These are phyloP conservation scores for Strobilomyces confusus DNA, from an alignment of 768 basidiomycete genomes.

Conservation along the genomic window DNA sequence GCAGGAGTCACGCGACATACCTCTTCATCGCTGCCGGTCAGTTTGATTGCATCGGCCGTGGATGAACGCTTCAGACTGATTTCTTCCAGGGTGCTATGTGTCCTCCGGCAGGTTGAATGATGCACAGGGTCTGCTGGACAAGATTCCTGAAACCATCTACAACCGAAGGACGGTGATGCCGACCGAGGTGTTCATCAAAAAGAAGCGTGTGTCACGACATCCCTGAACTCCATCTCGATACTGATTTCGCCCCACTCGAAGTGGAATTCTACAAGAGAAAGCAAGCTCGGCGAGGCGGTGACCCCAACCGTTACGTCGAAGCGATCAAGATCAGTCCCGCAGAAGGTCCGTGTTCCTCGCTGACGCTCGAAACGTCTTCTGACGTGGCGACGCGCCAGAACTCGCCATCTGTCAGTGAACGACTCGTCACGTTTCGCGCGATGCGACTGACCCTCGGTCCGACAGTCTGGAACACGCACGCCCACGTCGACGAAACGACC, in stretches of 20 bases:
- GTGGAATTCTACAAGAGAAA: conserved; percentile 76
- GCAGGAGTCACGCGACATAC: conserved; percentile 76
- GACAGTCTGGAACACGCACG: conserved; percentile 76
- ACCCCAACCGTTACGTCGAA: conserved; percentile 47
- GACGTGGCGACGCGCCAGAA: conserved; percentile 38
- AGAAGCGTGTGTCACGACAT: conserved; percentile 51
- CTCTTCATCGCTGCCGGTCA: conserved; percentile 69
- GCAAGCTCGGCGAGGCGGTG: conserved; percentile 51
- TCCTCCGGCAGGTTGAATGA: conserved; percentile 51
- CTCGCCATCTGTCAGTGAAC: conserved; percentile 58
- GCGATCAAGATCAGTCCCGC: conserved; percentile 49
- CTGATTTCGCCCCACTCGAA: conserved; percentile 24
- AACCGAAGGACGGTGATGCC: conserved; percentile 66
- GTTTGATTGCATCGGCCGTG: conserved; percentile 6
- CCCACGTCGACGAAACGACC: conserved; percentile 49
- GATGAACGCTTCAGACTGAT: not conserved
- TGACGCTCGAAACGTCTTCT: not conserved
- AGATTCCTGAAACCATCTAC: conserved; percentile 55
- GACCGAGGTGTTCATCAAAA: conserved; percentile 73
- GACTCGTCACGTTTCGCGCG: not conserved
- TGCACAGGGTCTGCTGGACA: conserved; percentile 59
- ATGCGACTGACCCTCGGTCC: conserved; percentile 3
- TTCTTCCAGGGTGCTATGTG: conserved; percentile 52
- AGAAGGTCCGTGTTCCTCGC: conserved; percentile 47
- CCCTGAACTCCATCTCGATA: not conserved